Evolutionary conservation across 202 grass and related monocot species (phyloP).

Genomic region (Eragrostis tef): DNA sequence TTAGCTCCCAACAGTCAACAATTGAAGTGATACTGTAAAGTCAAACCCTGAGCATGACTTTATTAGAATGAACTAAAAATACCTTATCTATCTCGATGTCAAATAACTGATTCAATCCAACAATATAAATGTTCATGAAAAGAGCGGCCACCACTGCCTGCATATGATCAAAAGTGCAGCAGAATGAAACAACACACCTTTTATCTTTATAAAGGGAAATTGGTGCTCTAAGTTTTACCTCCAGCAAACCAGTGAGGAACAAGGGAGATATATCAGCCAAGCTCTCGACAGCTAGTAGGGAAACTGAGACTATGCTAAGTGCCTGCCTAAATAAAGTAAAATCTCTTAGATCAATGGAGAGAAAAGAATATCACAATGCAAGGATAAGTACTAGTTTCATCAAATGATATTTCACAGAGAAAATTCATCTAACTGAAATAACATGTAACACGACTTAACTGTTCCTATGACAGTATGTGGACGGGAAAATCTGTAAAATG

Average conservation of each 20-base stretch:
- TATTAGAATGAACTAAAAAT: slow-evolving; percentile 21
- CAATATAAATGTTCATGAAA: slow-evolving; percentile 99
- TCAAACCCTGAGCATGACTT: too few relatives aligned
- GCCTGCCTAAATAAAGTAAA: slow-evolving; percentile 65
- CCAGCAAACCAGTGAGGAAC: slow-evolving; percentile 82
- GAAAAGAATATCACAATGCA: slow-evolving; percentile 1
- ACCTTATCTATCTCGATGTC: slow-evolving; percentile 99
- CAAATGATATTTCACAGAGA: neutral
- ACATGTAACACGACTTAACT: slow-evolving; percentile 60
- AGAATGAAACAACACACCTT: slow-evolving; percentile 36
- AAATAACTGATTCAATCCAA: slow-evolving; percentile 91
- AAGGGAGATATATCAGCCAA: slow-evolving; percentile 79
- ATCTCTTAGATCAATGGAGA: slow-evolving; percentile 45
- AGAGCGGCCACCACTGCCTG: slow-evolving; percentile 86
- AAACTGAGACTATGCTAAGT: slow-evolving; percentile 96
- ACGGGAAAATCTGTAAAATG: slow-evolving; percentile 94
- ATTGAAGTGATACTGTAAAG: slow-evolving; percentile 26
- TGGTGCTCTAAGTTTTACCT: slow-evolving; percentile 58
- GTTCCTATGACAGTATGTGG: slow-evolving; percentile 98
- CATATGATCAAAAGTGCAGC: slow-evolving; percentile 38
- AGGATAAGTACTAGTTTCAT: slow-evolving; percentile 7
- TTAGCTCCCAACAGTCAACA: slow-evolving; percentile 25
- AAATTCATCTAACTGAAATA: slow-evolving; percentile 18
- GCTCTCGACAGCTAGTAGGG: slow-evolving; percentile 75
- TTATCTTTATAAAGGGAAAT: slow-evolving; percentile 34